Evolutionary conservation across 768 basidiomycete species (phyloP).

Genomic region (Lactarius quietus): DNA sequence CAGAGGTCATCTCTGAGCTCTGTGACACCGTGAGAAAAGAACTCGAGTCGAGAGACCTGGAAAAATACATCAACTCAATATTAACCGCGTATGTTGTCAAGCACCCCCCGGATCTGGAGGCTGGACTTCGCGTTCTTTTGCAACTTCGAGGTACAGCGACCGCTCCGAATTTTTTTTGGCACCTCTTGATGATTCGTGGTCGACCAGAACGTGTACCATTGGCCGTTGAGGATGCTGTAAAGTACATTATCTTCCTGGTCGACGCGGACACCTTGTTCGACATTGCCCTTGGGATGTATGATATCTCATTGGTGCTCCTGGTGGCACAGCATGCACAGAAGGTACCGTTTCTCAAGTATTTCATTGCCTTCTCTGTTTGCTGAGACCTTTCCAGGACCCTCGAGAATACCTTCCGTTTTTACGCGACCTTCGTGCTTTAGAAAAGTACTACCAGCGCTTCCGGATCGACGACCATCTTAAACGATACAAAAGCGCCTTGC

Average conservation of each 20-base stretch:
- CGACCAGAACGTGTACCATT: conserved; percentile 55
- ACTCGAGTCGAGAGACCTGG: conserved; percentile 67
- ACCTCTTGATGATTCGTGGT: background rate
- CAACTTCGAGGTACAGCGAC: conserved; percentile 63
- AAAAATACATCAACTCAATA: conserved; percentile 85
- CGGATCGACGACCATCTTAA: conserved; percentile 91
- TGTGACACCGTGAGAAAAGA: conserved; percentile 75
- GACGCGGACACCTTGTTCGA: conserved; percentile 91
- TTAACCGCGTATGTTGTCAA: conserved; percentile 93
- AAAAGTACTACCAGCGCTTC: conserved; percentile 80
- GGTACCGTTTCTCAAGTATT: conserved; percentile 40
- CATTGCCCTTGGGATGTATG: conserved; percentile 97
- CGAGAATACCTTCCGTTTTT: conserved; percentile 97
- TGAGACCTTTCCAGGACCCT: conserved; percentile 67
- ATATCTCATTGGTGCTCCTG: conserved; percentile 93
- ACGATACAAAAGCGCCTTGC: conserved; percentile 68
- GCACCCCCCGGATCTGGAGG: conserved; percentile 85
- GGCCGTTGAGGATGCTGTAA: conserved; percentile 93
- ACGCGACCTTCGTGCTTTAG: conserved; percentile 76
- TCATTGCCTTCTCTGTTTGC: background rate
- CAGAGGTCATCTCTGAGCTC: conserved; percentile 59
- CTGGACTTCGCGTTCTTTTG: conserved; percentile 70
- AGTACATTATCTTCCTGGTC: conserved; percentile 97
- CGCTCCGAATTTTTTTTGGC: background rate
- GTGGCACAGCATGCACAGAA: conserved; percentile 97